Base-by-base conservation (phyloP, 139 green algal genomes). In the Chlorella sp. region DNA sequence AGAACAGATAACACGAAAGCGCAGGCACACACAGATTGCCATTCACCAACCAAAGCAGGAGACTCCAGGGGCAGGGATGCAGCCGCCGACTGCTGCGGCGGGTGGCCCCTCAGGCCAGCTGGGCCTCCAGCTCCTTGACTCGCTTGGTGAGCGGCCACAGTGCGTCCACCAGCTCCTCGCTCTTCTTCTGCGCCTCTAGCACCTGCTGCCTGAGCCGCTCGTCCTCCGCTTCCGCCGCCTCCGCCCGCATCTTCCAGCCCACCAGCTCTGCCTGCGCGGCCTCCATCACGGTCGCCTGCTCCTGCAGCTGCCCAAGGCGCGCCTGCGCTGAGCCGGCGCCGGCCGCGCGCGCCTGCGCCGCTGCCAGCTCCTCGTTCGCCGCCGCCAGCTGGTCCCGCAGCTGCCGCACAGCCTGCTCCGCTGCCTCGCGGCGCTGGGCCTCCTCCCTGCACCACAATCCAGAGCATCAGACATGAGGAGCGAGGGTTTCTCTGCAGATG, bases 51-150 rank as follows among this genome's bases (percentile, higher is more conserved):
- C n/a, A n/a, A n/a, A n/a, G n/a, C n/a, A n/a, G n/a, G n/a, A n/a
- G n/a, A n/a, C n/a, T n/a, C n/a, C n/a, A n/a, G n/a, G n/a, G n/a
- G n/a, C n/a, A n/a, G n/a, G n/a, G n/a, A n/a, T n/a, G n/a, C n/a
- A n/a, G n/a, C n/a, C n/a, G n/a, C n/a, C n/a, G n/a, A n/a, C n/a
- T n/a, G n/a, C n/a, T n/a, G n/a, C n/a, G n/a, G n/a, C n/a, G n/a
- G n/a, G 36, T 41, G 29, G 21, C 15, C 56, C 15, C 33, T 21
- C 56, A 33, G 27, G 11, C 23, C 27, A 63, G 29, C 33, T 29
- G 56, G 33, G 67, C 48, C 55, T 67, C 42, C n/a, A 69, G 21
- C 29, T 29, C 19, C 55, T 76, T 77, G 1, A 61, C 41, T 40
- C 29, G 48, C 23, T 21, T 36, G 6, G 58, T 43, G 14, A 77